phyloP scores from a whole-genome alignment of 805 yeast genomes.

The Brettanomyces custersianus region DNA sequence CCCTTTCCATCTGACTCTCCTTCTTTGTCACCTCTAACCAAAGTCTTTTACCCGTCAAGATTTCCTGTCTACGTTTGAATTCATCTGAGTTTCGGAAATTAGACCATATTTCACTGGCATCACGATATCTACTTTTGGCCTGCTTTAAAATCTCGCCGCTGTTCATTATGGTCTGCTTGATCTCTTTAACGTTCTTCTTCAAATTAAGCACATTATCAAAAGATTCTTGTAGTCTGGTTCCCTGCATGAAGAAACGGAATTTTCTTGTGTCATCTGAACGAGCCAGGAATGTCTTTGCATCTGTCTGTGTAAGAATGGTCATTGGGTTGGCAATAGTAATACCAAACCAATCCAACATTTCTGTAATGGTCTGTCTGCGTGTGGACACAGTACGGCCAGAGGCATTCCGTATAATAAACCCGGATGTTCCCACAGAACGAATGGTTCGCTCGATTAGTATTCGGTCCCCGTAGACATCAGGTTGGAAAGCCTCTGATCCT shows the following conservation, averaged over 20 bases:
- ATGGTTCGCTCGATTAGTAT: constrained; percentile 66
- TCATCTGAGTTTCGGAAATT: constrained; percentile 33
- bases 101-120: constrained; percentile 31
- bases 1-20: constrained; percentile 16
- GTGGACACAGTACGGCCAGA: constrained; percentile 44
- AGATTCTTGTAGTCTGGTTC: constrained; percentile 66
- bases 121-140: constrained; percentile 31
- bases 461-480: constrained; percentile 55
- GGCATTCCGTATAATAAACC: constrained; percentile 48
- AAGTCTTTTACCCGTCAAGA: constrained; percentile 37
- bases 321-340: constrained; percentile 85
- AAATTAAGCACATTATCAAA: constrained; percentile 40
- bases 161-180: constrained; percentile 30
- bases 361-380: constrained; percentile 57
- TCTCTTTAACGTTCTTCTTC: constrained; percentile 30
- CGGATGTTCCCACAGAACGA: constrained; percentile 39
- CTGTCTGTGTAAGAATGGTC: constrained; percentile 88
- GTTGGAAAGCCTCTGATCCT: constrained; percentile 58
- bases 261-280: constrained; percentile 64
- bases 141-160: constrained; percentile 20
- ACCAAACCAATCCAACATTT: constrained; percentile 59
- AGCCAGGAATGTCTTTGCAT: constrained; percentile 83
- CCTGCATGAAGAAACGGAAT: constrained; percentile 71
- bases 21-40: constrained; percentile 35
- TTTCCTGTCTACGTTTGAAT: constrained; percentile 28